These are phyloP conservation scores for Ustilago bromivora DNA, from an alignment of 1,284 basidiomycete genomes.

Conservation along the genomic window DNA sequence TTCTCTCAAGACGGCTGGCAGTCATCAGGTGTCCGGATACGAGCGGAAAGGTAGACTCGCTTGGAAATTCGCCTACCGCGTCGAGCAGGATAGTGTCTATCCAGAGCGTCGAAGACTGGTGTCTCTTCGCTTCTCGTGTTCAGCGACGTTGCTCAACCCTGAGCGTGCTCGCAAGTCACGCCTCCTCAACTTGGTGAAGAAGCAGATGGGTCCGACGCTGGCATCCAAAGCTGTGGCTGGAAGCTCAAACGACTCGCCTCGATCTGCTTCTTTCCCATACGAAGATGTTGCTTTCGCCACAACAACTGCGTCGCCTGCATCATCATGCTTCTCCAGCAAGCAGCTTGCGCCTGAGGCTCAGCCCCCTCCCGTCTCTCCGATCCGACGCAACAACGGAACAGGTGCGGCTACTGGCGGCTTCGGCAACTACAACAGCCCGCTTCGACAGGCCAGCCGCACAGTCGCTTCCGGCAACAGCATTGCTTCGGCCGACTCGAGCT, in stretches of 20 bases:
- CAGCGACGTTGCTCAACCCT: constrained; percentile 58
- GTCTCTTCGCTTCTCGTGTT: constrained; percentile 56
- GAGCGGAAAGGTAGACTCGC: constrained; percentile 57
- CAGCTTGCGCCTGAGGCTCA: constrained; percentile 2
- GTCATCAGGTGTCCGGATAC: constrained; percentile 55
- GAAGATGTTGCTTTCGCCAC: constrained; percentile 9
- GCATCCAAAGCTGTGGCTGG: constrained; percentile 33
- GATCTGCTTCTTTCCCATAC: constrained; percentile 6
- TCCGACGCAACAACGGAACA: constrained; percentile 7
- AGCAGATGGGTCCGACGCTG: constrained; percentile 53
- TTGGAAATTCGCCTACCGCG: constrained; percentile 58
- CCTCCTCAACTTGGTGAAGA: constrained; percentile 56
- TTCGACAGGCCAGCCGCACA: constrained; percentile 22
- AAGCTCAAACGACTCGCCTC: constrained; percentile 15
- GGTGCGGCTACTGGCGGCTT: background rate
- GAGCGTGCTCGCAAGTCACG: constrained; percentile 54
- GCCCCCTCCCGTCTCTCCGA: constrained; percentile 11
- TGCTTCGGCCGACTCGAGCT: constrained; percentile 41
- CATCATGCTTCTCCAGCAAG: constrained; percentile 17
- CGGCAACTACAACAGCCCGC: constrained; percentile 24
- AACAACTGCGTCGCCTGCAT: constrained; percentile 26
- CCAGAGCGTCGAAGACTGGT: constrained; percentile 24
- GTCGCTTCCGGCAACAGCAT: constrained; percentile 17
- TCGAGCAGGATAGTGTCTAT: constrained; percentile 23
- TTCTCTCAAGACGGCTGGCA: constrained; percentile 42